Base-by-base conservation (phyloP, 2,329 filamentous ascomycete species). In the Pseudopyrenochaeta lycopersici region DNA sequence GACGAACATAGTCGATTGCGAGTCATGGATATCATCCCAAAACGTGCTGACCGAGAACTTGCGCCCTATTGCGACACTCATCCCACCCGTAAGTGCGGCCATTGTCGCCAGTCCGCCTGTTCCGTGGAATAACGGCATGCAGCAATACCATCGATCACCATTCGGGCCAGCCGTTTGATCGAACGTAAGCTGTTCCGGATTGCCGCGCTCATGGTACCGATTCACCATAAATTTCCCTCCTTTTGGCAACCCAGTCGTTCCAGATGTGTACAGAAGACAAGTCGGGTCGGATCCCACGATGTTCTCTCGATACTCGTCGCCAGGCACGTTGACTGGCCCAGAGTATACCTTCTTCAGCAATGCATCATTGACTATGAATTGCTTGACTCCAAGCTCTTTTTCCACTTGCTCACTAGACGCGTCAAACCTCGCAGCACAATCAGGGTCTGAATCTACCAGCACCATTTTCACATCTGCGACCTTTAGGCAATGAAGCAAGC, bases 91-190 rank as follows among this genome's bases (percentile, higher is more conserved):
- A 6, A 82, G 54, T 0, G 84, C 82, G 4, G 83, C 67, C 51
- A 90, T 72, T 23, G 81, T 77, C 6, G 78, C 78, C 33, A 89
- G 82, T 1, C 85, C 84, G 1, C 89, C 89, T 0, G 90, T 92
- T 17, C 88, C 89, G 68, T 92, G 90, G 68, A 91, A 92, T 12
- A 90, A 76, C 0, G 85, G 89, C 89, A 92, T 92, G 72, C 87
- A 89, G 68, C 86, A 85, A 68, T 91, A 92, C 83, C 87, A 91
- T 7, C 87, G 78, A 68, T 90, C 86, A 27, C 55, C 77, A 29
- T 58, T 60, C 20, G 68, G 72, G 27, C 76, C 79, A 52, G 69
- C 61, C 7, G 62, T 68, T 30, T 79, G 71, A 17, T 67, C 70
- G 20, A 72, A 72, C 1, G 68, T 56, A 1, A 68, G 60, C 6